A percentile compares a stretch with the other conserved stretches of the same genome.
These are phyloP conservation scores for Drechmeria coniospora DNA, from an alignment of 2,329 filamentous ascomycete genomes.

Conservation along the genomic window DNA sequence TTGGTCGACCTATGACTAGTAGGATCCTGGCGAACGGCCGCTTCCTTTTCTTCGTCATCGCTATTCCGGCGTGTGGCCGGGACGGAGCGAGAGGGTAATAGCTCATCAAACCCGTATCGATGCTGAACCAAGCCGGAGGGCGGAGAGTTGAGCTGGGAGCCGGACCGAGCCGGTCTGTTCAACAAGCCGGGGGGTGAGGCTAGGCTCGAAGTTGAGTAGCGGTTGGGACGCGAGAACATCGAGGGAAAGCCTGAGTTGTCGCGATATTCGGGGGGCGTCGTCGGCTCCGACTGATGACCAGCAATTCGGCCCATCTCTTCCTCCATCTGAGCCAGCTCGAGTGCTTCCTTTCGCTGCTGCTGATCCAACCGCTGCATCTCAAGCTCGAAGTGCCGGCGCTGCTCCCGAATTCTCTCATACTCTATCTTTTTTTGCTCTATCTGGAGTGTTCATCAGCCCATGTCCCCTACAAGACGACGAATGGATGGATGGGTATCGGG, in stretches of 20 bases:
- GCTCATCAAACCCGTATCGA: slow-evolving; percentile 33
- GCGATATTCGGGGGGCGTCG: slow-evolving; percentile 85
- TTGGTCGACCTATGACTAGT: slow-evolving; percentile 59
- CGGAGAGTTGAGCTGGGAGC: slow-evolving; percentile 68
- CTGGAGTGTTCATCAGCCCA: slow-evolving; percentile 35
- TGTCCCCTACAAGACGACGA: no score
- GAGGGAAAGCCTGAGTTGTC: slow-evolving; percentile 62
- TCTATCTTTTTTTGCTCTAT: slow-evolving; percentile 88
- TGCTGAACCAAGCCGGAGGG: slow-evolving; percentile 46
- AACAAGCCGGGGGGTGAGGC: slow-evolving; percentile 65
- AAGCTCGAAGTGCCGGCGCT: slow-evolving; percentile 76
- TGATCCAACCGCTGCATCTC: slow-evolving; percentile 84
- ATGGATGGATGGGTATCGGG: no score
- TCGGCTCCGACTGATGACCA: slow-evolving; percentile 83
- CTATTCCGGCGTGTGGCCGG: slow-evolving; percentile 81
- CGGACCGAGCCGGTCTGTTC: slow-evolving; percentile 59
- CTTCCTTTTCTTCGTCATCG: slow-evolving; percentile 76
- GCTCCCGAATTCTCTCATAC: slow-evolving; percentile 80
- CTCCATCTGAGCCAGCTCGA: slow-evolving; percentile 73
- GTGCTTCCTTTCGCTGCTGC: slow-evolving; percentile 67
- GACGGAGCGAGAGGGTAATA: slow-evolving; percentile 68
- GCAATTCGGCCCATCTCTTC: slow-evolving; percentile 53
- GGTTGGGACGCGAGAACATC: slow-evolving; percentile 68
- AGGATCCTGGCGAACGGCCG: slow-evolving; percentile 52
- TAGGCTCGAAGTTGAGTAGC: slow-evolving; percentile 79